Evolutionary conservation across 1,284 basidiomycete species (phyloP).

Genomic region (Sporisorium iseilematis-ciliati): DNA sequence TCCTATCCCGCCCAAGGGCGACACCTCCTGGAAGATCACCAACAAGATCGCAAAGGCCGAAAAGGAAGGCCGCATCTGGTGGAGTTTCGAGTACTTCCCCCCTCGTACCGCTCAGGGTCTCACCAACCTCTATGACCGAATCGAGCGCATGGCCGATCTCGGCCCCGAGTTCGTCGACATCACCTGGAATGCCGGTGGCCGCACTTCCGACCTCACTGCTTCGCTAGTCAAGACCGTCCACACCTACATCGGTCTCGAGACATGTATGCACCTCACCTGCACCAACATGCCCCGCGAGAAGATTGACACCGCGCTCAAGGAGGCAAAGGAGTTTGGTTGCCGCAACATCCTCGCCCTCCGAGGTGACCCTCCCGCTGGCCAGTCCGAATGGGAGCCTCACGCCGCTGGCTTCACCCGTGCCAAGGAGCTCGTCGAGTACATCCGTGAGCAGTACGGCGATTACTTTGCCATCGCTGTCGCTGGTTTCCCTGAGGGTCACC

Average conservation of each 20-base stretch:
- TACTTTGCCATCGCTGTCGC: slow-evolving; percentile 69
- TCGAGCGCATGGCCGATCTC: slow-evolving; percentile 94
- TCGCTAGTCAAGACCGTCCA: slow-evolving; percentile 88
- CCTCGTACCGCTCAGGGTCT: slow-evolving; percentile 88
- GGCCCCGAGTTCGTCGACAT: slow-evolving; percentile 99
- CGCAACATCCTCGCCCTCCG: slow-evolving; percentile 94
- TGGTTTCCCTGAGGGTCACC: slow-evolving; percentile 77
- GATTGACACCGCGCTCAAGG: slow-evolving; percentile 89
- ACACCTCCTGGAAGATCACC: slow-evolving; percentile 62
- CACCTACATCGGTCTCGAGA: slow-evolving; percentile 69
- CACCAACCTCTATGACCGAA: slow-evolving; percentile 78
- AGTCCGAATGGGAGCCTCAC: slow-evolving; percentile 72
- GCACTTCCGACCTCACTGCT: slow-evolving; percentile 75
- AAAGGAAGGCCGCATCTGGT: slow-evolving; percentile 67
- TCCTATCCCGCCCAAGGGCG: slow-evolving; percentile 36
- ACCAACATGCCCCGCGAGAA: slow-evolving; percentile 84
- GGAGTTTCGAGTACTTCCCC: slow-evolving; percentile 92
- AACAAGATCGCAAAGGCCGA: slow-evolving; percentile 68
- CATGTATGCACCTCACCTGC: slow-evolving; percentile 70
- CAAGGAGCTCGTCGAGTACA: slow-evolving; percentile 67
- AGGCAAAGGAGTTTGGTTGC: slow-evolving; percentile 91
- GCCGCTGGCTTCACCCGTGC: slow-evolving; percentile 67
- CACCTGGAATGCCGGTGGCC: slow-evolving; percentile 97
- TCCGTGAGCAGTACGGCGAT: slow-evolving; percentile 66
- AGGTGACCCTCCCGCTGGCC: slow-evolving; percentile 72